Conservation (phyloP, 1,284 basidiomycete genomes). For the Rhodotorula sp. region DNA sequence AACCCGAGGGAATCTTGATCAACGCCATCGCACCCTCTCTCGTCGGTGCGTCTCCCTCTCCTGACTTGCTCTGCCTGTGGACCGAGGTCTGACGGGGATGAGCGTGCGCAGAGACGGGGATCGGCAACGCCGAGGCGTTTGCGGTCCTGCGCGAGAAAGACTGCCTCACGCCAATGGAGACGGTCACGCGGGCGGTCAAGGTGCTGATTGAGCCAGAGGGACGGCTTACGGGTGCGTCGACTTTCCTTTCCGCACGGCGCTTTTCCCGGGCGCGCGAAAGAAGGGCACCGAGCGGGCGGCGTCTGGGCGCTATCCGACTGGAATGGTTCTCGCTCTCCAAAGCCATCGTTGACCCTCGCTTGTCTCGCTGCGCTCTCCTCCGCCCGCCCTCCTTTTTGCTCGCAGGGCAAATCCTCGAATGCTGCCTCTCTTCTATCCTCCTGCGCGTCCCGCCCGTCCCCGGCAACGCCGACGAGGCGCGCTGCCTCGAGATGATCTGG, state of each 20-base stretch:
- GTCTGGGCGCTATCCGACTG: too few species aligned
- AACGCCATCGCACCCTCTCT: slow-evolving; percentile 32
- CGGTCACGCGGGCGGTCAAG: background rate
- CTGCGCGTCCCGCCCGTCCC: slow-evolving; percentile 1
- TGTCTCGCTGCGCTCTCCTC: too few species aligned
- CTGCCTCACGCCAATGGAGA: slow-evolving; percentile 28
- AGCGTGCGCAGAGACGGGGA: background rate
- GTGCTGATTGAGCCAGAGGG: background rate
- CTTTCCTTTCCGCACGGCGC: too few species aligned
- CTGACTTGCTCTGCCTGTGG: background rate
- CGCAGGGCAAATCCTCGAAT: slow-evolving; percentile 18
- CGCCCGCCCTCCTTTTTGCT: background rate
- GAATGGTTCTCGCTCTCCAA: too few species aligned
- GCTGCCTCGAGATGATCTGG: slow-evolving; percentile 7
- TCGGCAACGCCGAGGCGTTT: slow-evolving; percentile 22
- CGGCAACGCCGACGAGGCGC: background rate
- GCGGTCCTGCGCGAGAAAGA: slow-evolving; percentile 8
- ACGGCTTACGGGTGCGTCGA: background rate
- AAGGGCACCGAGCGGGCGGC: too few species aligned
- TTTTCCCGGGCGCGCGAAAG: too few species aligned
- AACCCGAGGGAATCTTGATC: slow-evolving; percentile 23
- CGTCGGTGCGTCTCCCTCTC: slow-evolving; percentile 11
- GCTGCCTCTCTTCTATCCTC: background rate
- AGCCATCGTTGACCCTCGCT: too few species aligned
- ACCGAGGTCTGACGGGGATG: background rate